phyloP scores from a whole-genome alignment of 257 asterid genomes.

The Lycium ferocissimum region DNA sequence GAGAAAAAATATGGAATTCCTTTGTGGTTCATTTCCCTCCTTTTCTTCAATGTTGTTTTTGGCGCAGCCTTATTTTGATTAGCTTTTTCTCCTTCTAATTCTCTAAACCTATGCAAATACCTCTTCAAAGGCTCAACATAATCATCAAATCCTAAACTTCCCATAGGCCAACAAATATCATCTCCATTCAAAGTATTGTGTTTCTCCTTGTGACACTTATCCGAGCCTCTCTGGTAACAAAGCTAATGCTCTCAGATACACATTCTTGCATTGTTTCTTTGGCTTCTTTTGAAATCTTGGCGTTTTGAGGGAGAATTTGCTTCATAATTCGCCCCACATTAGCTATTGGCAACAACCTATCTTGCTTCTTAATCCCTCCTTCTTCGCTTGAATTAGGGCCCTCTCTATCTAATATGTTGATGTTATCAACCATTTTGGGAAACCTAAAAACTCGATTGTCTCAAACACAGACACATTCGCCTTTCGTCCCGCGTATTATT shows the following conservation, averaged over 20 bases:
- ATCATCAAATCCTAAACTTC: constrained; percentile 63
- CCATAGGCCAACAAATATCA: constrained; percentile 67
- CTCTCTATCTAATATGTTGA: not conserved
- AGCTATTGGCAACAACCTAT: constrained; percentile 62
- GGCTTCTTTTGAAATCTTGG: constrained; percentile 74
- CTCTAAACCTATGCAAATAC: constrained; percentile 65
- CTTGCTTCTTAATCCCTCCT: constrained; percentile 45
- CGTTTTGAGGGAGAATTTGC: constrained; percentile 63
- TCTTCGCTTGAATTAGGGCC: constrained; percentile 7
- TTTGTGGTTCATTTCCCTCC: too few relatives aligned
- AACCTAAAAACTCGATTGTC: not conserved
- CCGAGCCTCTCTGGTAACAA: constrained; percentile 76
- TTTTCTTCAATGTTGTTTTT: too few relatives aligned
- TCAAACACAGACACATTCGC: not conserved
- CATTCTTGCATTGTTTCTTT: constrained; percentile 83
- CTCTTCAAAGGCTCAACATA: constrained; percentile 56
- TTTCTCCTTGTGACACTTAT: constrained; percentile 67
- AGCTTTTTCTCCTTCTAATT: constrained; percentile 5
- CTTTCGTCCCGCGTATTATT: not conserved
- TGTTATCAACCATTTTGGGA: constrained; percentile 47
- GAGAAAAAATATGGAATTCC: too few relatives aligned
- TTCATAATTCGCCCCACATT: constrained; percentile 79
- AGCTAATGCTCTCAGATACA: constrained; percentile 71
- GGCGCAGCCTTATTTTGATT: too few relatives aligned
- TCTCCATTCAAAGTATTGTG: constrained; percentile 75